Percentiles rank a stretch among this genome's conserved stretches.
Conservation (phyloP, 2,329 filamentous ascomycete species). For the Epicoccum sorghinum region DNA sequence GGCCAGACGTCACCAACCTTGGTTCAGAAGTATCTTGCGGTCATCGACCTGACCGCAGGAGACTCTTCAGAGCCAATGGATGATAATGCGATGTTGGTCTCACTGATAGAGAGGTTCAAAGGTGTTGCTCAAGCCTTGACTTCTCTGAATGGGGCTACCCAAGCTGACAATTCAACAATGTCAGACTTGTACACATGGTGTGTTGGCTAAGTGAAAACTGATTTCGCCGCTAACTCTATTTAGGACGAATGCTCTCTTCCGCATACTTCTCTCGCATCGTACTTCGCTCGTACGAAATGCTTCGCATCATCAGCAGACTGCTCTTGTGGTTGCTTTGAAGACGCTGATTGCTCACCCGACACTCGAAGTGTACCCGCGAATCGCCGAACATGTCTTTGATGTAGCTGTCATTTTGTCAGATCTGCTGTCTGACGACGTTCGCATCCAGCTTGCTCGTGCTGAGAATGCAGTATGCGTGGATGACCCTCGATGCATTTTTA, state of each 20-base stretch:
- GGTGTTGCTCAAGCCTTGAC: constrained; percentile 36
- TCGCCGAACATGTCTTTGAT: constrained; percentile 53
- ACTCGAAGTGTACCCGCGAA: constrained; percentile 43
- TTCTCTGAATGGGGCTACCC: constrained; percentile 6
- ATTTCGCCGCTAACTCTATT: constrained; percentile 16
- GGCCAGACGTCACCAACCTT: constrained; percentile 13
- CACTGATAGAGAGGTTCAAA: constrained; percentile 42
- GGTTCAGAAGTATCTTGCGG: constrained; percentile 42
- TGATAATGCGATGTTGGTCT: constrained; percentile 28
- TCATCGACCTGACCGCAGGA: constrained; percentile 41
- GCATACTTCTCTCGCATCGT: constrained; percentile 49
- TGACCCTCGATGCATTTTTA: constrained; percentile 48
- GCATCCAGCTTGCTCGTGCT: constrained; percentile 40
- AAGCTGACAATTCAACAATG: constrained; percentile 8
- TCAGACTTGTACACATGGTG: constrained; percentile 34
- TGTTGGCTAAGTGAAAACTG: background rate
- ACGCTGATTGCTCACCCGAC: constrained; percentile 46
- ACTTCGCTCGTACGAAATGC: constrained; percentile 31
- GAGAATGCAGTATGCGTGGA: constrained; percentile 30
- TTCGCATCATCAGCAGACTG: constrained; percentile 36
- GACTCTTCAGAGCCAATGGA: constrained; percentile 20
- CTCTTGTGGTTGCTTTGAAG: constrained; percentile 45
- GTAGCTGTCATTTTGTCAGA: constrained; percentile 52
- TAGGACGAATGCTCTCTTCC: constrained; percentile 48
- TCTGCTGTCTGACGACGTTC: constrained; percentile 47